Evolutionary conservation across 139 green algal genomes (phyloP).

Genomic region (Chlamydomonas sp.): DNA sequence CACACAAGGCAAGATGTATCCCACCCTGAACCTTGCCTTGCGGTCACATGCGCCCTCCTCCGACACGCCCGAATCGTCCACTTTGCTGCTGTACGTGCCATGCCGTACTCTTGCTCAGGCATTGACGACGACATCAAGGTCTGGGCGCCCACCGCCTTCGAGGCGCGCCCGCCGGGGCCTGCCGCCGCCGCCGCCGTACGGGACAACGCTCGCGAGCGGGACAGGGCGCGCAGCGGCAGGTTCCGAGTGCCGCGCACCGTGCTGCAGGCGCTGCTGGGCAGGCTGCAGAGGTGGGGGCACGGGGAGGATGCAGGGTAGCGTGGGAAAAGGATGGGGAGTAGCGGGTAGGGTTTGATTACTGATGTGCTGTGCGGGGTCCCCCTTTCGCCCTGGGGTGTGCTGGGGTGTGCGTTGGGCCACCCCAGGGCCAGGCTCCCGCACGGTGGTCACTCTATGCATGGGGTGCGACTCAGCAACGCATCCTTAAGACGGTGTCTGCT

Average conservation of each 20-base stretch:
- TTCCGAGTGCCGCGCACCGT: background rate
- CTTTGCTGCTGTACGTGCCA: background rate
- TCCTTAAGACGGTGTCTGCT: no score
- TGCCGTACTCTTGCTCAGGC: background rate
- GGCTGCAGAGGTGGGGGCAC: background rate
- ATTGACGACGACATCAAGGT: slow-evolving; percentile 68
- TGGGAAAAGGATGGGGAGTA: no score
- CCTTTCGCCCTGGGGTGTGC: no score
- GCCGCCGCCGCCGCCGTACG: background rate
- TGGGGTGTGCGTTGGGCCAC: no score
- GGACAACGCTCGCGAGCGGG: background rate
- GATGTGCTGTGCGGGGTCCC: no score
- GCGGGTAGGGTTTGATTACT: no score
- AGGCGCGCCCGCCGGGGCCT: background rate
- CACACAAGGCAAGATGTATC: no score
- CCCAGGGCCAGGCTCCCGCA: no score
- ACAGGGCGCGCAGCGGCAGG: background rate
- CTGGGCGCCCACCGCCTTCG: slow-evolving; percentile 42
- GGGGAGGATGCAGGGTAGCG: no score
- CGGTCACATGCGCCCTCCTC: background rate
- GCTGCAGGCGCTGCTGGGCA: background rate
- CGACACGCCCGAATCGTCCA: background rate
- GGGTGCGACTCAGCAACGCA: no score
- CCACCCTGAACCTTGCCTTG: background rate
- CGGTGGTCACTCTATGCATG: no score